Evolutionary conservation across 805 yeast genomes (phyloP), one percentile per base, ranked within the genome.

Genomic region (Scheffersomyces coipomensis): DNA sequence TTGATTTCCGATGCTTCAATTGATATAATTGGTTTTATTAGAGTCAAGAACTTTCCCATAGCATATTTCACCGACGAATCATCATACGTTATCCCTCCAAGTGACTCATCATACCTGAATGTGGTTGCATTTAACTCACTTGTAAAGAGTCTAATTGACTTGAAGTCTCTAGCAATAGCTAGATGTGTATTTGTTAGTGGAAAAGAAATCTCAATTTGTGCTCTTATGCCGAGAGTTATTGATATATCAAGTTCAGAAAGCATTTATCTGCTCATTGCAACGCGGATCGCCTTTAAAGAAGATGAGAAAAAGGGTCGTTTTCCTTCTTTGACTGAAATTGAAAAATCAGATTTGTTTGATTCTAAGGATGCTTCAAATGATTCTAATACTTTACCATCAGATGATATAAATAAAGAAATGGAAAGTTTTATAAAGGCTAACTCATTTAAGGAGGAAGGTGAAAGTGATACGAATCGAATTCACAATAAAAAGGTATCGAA

Each of bases 221-320:
- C 73, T 2, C 60, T 84, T 46, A 60, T 71, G 11, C 95, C 93
- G 3, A 37, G 27, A 13, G 29, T 32, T 0, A 54, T 54, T 1
- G 51, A 62, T 19, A 51, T 70, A 1, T 51, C 46, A 9, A 19
- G 31, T 8, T 47, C 56, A 1, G 50, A 50, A 19, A 2, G 19
- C 7, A 25, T 11, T 16, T 65, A 75, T 42, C 70, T 73, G 0
- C 69, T 87, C 38, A 60, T 75, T 1, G 54, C 81, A 46, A 71
- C 72, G 10, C 64, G 81, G 33, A 54, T 88, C 10, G 93, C 96
- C 1, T 86, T 76, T 57, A 73, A 75, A 31, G 95, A 87, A 46
- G 96, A 89, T 56, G 84, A 80, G 45, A 76, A 78, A 47, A 66
- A 79, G 12, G 78, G 89, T 2, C 69, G 68, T 18, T 76, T 84